Conservation (phyloP, 1,284 basidiomycete species). For the Leccinum insolens region DNA sequence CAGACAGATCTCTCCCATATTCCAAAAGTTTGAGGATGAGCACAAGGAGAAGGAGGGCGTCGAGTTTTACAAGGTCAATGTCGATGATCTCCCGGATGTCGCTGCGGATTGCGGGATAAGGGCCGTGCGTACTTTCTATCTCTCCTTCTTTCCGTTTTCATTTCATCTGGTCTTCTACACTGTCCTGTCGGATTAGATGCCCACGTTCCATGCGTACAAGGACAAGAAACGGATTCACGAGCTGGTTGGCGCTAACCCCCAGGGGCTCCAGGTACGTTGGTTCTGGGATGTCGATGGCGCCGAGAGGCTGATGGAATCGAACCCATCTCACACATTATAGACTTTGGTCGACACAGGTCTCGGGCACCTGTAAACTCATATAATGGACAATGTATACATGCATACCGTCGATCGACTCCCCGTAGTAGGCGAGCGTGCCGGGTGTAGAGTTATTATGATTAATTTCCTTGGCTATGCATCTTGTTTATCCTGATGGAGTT, state of each 20-base stretch:
- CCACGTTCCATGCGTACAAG: constrained; percentile 75
- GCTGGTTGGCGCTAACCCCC: constrained; percentile 61
- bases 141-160: not conserved
- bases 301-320: not conserved
- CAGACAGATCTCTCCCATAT: constrained; percentile 68
- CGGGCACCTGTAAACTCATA: not conserved
- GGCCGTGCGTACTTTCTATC: constrained; percentile 41
- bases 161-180: not conserved
- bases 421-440: not conserved
- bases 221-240: constrained; percentile 47
- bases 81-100: constrained; percentile 48
- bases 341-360: not conserved
- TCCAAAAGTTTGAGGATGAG: constrained; percentile 51
- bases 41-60: constrained; percentile 39
- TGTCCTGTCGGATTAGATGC: constrained; percentile 49
- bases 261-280: constrained; percentile 7
- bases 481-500: not conserved
- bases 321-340: not conserved
- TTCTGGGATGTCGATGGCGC: not conserved
- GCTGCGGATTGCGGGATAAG: constrained; percentile 53
- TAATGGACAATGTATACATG: not conserved
- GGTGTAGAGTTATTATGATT: not conserved
- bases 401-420: not conserved
- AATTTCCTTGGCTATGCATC: not conserved
- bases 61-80: constrained; percentile 72